These are phyloP conservation scores for Erysimum cheiri DNA, from an alignment of 441 rosid genomes.

Conservation along the genomic window DNA sequence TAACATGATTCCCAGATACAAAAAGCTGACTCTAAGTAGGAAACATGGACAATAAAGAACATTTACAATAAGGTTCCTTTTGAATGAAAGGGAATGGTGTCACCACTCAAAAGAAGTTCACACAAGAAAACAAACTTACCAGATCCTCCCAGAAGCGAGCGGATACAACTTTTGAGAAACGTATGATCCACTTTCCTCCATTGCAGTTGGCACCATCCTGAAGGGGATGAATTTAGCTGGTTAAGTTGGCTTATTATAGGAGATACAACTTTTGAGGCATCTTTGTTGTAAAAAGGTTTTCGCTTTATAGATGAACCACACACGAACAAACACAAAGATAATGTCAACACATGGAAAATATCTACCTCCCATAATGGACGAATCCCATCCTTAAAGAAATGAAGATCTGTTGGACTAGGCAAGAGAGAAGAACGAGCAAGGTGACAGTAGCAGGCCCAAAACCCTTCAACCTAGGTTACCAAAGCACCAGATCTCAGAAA, in stretches of 20 bases:
- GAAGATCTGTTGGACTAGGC: conserved; percentile 96
- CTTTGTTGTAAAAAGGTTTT: background rate
- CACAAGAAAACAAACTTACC: conserved; percentile 55
- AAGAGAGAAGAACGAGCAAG: conserved; percentile 85
- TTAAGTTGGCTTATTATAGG: background rate
- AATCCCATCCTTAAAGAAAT: conserved; percentile 92
- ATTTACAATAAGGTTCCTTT: conserved; percentile 12
- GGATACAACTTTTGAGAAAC: conserved; percentile 89
- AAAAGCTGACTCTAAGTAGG: background rate
- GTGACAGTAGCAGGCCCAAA: conserved; percentile 96
- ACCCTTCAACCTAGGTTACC: conserved; percentile 76
- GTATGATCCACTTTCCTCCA: conserved; percentile 98
- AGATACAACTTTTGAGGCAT: background rate
- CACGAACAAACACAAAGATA: conserved; percentile 2
- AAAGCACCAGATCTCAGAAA: conserved; percentile 29
- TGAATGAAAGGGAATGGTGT: background rate
- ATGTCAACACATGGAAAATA: background rate
- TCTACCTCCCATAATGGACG: conserved; percentile 96
- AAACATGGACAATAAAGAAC: conserved; percentile 1
- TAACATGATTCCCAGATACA: conserved; percentile 22
- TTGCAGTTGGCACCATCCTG: conserved; percentile 95
- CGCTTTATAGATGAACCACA: conserved; percentile 1
- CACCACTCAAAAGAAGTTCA: conserved; percentile 19
- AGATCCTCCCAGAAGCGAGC: conserved; percentile 99
- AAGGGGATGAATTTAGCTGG: conserved; percentile 33